Percentiles rank a stretch among this genome's conserved stretches.
Evolutionary conservation across 768 basidiomycete species (phyloP).

Genomic region (Mycena filopes): DNA sequence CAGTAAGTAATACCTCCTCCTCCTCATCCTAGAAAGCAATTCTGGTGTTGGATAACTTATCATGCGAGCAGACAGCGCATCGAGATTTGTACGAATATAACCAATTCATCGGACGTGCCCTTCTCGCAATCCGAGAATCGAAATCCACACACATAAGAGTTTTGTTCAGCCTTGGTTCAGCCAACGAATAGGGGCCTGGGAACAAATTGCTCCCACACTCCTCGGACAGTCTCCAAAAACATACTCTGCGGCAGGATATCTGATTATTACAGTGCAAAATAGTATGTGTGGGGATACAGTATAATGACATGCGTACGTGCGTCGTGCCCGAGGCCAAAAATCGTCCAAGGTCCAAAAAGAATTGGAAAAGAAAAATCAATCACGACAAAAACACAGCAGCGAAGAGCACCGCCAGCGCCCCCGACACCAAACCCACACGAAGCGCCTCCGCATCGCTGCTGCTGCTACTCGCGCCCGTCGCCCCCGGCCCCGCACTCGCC

Average conservation of each 20-base stretch:
- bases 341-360: neutral
- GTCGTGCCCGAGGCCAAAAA: neutral
- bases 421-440: constrained; percentile 7
- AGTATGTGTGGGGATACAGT: too few relatives aligned
- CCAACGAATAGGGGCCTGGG: too few relatives aligned
- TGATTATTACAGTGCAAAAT: neutral
- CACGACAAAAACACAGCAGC: constrained; percentile 36
- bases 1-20: too few relatives aligned
- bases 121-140: constrained; percentile 58
- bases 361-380: neutral
- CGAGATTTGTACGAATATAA: constrained; percentile 39
- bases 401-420: constrained; percentile 32
- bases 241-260: too few relatives aligned
- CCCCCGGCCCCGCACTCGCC: constrained; percentile 9
- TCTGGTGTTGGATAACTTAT: too few relatives aligned
- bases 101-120: constrained; percentile 79
- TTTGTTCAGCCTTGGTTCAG: too few relatives aligned
- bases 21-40: too few relatives aligned
- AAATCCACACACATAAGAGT: too few relatives aligned
- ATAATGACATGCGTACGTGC: too few relatives aligned
- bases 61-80: too few relatives aligned
- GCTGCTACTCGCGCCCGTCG: constrained; percentile 1
- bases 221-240: too few relatives aligned
- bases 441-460: constrained; percentile 15
- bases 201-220: too few relatives aligned